phyloP scores from a whole-genome alignment of 768 basidiomycete species.

The Pulveroboletus frians region DNA sequence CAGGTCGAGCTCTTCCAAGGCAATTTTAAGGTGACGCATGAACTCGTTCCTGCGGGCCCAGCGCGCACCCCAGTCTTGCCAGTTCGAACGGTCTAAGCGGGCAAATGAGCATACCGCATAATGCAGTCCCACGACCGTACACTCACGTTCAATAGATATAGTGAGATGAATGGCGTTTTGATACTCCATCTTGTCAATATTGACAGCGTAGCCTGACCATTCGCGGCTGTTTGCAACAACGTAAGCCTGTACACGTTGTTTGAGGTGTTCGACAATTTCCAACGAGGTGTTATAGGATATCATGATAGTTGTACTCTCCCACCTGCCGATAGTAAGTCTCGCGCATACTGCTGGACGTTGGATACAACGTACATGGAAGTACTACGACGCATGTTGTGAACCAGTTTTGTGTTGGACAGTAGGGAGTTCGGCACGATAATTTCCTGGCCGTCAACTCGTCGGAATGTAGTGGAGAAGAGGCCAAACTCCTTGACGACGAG shows the following conservation, averaged over 20 bases:
- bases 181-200: constrained; percentile 77
- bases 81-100: constrained; percentile 62
- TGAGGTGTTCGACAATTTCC: constrained; percentile 64
- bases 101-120: background rate
- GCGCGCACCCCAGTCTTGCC: constrained; percentile 84
- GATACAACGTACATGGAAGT: constrained; percentile 56
- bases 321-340: constrained; percentile 30
- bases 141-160: constrained; percentile 69
- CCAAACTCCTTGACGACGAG: constrained; percentile 67
- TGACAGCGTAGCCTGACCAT: constrained; percentile 59
- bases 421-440: constrained; percentile 75
- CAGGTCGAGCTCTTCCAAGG: constrained; percentile 71
- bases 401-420: constrained; percentile 62
- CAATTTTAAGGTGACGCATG: constrained; percentile 67
- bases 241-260: constrained; percentile 52
- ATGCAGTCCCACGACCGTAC: background rate
- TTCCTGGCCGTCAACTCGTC: constrained; percentile 76
- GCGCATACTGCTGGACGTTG: background rate
- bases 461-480: constrained; percentile 72
- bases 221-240: constrained; percentile 62
- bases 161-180: constrained; percentile 66
- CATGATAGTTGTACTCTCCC: constrained; percentile 65
- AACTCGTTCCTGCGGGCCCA: constrained; percentile 71
- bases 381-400: constrained; percentile 73
- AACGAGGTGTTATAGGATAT: constrained; percentile 69